Base-by-base conservation (phyloP, 2,329 filamentous ascomycete species). In the Cercospora sp. region DNA sequence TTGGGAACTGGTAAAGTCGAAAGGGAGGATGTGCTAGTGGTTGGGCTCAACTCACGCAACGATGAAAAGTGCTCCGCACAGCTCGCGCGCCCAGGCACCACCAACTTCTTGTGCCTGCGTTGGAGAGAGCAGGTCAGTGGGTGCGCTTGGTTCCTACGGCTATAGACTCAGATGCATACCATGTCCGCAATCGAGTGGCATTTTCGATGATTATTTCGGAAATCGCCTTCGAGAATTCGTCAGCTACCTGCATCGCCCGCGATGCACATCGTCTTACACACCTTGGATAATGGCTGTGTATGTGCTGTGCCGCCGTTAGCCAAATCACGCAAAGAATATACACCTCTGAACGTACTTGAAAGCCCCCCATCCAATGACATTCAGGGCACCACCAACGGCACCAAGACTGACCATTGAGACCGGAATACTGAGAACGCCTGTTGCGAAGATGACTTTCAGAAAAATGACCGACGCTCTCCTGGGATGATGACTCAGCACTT, bases 101-200 rank as follows among this genome's bases (percentile, higher is more conserved):
- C 87, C 86, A 0, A 89, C 82, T 0, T 86, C 79, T 23, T 84
- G 76, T 1, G 85, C 86, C 60, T 62, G 13, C 16, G 9, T 16
- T 12, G 18, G 45, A 31, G 26, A 42, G 31, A 36, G 18, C 30
- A 45, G 10, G 58, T 53, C 23, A 53, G 48, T 13, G 48, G 48
- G 26, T 9, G 23, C 23, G 16, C n/a, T 26, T 2, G 7, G n/a
- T 28, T 5, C 23, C 28, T 23, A n/a, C 3, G 4, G 23, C 48
- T 13, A 28, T 45, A 28, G 18, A 31, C 30, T n/a, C 57, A 36
- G 26, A 10, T 42, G 18, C 40, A 48, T 51, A 62, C 60, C 86
- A 89, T 89, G 68, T 89, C 86, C 23, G 84, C 82, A 53, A 86
- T 84, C 13, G 79, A 82, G 72, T 87, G 85, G 66, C 84, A 86